Conservation (phyloP, 768 basidiomycete species). For the Lactifluus volemus region DNA sequence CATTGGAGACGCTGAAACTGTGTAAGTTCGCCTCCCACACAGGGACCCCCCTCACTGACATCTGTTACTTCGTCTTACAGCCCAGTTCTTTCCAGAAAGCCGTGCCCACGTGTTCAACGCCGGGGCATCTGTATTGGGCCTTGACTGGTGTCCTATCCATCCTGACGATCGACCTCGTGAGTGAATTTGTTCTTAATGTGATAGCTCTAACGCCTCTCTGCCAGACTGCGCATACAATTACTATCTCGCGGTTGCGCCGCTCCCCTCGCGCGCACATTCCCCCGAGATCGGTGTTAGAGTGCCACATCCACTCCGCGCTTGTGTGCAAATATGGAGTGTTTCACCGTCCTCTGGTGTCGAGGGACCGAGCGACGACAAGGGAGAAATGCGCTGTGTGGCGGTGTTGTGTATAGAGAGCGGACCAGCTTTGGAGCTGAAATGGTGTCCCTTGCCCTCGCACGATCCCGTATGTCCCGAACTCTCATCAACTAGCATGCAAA, state of each 20-base stretch:
- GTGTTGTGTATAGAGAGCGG: conserved; percentile 80
- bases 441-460: conserved; percentile 87
- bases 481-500: neutral
- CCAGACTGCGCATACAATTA: conserved; percentile 52
- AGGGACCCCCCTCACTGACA: neutral
- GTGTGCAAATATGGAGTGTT: conserved; percentile 83
- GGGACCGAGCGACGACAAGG: conserved; percentile 26
- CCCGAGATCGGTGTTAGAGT: conserved; percentile 58
- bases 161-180: conserved; percentile 46
- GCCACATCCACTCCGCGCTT: conserved; percentile 46
- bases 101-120: conserved; percentile 70
- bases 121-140: conserved; percentile 82
- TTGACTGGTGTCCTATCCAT: conserved; percentile 90
- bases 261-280: conserved; percentile 54
- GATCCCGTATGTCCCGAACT: conserved; percentile 36
- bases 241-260: conserved; percentile 77
- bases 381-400: conserved; percentile 68
- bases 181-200: conserved; percentile 11
- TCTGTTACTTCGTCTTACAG: conserved; percentile 30
- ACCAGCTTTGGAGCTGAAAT: conserved; percentile 72
- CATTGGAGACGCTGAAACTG: conserved; percentile 50
- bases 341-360: conserved; percentile 18
- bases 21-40: conserved; percentile 33
- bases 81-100: conserved; percentile 48
- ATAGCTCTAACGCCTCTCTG: neutral